Evolutionary conservation across 768 basidiomycete species (phyloP).

Genomic region (Xanthoconium stramineum): DNA sequence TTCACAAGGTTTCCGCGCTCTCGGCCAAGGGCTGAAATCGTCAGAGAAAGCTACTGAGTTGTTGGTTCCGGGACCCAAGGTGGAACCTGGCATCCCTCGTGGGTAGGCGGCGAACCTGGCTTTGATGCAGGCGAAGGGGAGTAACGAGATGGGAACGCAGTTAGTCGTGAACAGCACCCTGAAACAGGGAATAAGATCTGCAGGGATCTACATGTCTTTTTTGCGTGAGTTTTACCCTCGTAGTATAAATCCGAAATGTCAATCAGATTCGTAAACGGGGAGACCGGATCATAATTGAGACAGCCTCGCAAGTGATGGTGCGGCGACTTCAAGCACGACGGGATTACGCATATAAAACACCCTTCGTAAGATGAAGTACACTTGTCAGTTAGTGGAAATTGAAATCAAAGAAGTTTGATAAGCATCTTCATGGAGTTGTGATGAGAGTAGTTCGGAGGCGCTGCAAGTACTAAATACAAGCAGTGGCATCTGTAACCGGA

Average conservation of each 20-base stretch:
- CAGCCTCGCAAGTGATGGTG: slow-evolving; percentile 14
- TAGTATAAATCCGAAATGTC: slow-evolving; percentile 17
- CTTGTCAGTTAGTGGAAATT: too few relatives aligned
- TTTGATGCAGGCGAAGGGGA: neutral
- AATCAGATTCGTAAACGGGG: slow-evolving; percentile 5
- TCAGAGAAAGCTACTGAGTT: slow-evolving; percentile 1
- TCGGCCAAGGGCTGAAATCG: slow-evolving; percentile 7
- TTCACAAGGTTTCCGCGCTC: neutral
- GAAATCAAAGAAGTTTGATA: slow-evolving; percentile 3
- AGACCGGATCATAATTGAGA: slow-evolving; percentile 20
- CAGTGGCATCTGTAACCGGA: neutral
- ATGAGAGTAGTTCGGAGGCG: neutral
- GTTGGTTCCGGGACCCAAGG: slow-evolving; percentile 9
- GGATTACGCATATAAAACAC: neutral
- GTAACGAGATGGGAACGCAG: slow-evolving; percentile 21
- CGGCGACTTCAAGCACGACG: neutral
- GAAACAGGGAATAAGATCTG: slow-evolving; percentile 24
- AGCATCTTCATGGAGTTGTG: slow-evolving; percentile 1
- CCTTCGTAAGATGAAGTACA: slow-evolving; percentile 23
- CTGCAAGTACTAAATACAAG: neutral
- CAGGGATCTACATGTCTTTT: slow-evolving; percentile 17
- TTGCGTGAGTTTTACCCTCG: slow-evolving; percentile 9
- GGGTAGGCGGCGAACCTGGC: neutral
- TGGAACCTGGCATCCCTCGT: slow-evolving; percentile 1
- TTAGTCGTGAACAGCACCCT: slow-evolving; percentile 12